Conservation (phyloP, 805 yeast genomes). For the Tetrapisispora phaffii region DNA sequence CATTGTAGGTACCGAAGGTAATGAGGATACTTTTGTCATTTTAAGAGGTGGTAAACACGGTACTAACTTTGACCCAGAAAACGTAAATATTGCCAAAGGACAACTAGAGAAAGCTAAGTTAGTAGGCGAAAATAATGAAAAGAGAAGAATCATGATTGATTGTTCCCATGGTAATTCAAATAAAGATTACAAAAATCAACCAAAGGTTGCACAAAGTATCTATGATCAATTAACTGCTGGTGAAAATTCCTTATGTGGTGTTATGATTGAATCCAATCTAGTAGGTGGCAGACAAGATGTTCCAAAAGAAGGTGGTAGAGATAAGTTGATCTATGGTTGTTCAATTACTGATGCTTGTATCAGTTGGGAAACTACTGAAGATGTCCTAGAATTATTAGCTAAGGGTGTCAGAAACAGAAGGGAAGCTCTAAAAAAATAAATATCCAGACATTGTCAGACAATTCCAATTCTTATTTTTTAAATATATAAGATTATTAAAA, state of each 20-base stretch:
- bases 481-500: not conserved
- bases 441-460: not conserved
- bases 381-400: conserved; percentile 69
- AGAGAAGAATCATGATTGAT: conserved; percentile 83
- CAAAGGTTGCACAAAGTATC: conserved; percentile 75
- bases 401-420: conserved; percentile 80
- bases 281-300: conserved; percentile 85
- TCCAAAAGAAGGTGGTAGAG: conserved; percentile 49
- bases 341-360: conserved; percentile 97
- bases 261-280: conserved; percentile 91
- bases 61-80: conserved; percentile 78
- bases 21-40: conserved; percentile 86
- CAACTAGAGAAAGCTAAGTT: conserved; percentile 43
- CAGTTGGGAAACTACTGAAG: conserved; percentile 78
- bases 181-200: conserved; percentile 92
- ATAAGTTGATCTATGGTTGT: conserved; percentile 78
- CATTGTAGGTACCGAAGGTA: conserved; percentile 91
- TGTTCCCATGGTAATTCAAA: conserved; percentile 96
- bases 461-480: not conserved
- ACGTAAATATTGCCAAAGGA: conserved; percentile 66
- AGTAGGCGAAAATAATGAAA: conserved; percentile 33
- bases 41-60: conserved; percentile 93
- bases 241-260: conserved; percentile 73
- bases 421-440: conserved; percentile 28
- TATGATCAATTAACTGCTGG: conserved; percentile 77